A percentile compares a stretch with the other conserved stretches of the same genome.
Conservation (phyloP, 495 filamentous ascomycete genomes). For the Hypoxylon crocopeplum region DNA sequence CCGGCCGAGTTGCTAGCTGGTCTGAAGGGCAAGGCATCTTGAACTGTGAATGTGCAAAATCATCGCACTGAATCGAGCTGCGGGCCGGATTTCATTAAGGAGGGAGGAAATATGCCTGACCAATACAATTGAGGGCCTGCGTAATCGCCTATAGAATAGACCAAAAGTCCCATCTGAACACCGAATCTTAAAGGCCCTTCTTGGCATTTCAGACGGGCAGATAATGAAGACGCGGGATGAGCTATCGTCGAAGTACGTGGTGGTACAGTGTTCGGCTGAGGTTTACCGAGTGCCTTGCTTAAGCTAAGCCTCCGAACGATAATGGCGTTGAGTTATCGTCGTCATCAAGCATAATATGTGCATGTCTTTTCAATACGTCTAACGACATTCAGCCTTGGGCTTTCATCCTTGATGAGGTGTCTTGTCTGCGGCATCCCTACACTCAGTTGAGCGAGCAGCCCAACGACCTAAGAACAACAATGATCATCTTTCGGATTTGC, state of each 20-base stretch:
- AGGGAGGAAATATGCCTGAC: slow-evolving; percentile 5
- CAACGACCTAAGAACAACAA: too few relatives aligned
- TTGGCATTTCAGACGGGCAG: not conserved
- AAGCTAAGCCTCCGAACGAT: not conserved
- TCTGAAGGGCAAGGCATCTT: slow-evolving; percentile 59
- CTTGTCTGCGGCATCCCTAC: too few relatives aligned
- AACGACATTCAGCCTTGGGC: too few relatives aligned
- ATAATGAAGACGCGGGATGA: not conserved
- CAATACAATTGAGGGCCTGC: slow-evolving; percentile 4
- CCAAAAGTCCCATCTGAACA: not conserved
- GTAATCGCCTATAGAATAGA: slow-evolving; percentile 24
- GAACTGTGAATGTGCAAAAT: not conserved
- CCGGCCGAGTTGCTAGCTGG: slow-evolving; percentile 81
- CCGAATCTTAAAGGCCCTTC: not conserved
- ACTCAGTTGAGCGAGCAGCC: too few relatives aligned
- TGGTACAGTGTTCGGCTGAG: too few relatives aligned
- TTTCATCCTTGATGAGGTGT: too few relatives aligned
- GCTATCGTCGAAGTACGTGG: not conserved
- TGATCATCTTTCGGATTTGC: too few relatives aligned
- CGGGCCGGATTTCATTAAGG: slow-evolving; percentile 15
- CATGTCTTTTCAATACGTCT: too few relatives aligned
- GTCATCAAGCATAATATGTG: too few relatives aligned
- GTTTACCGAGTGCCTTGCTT: too few relatives aligned
- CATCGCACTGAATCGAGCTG: not conserved
- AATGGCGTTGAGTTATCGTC: not conserved